Base-by-base conservation (phyloP, 163 green algal genomes). In the Trebouxia gelatinosa region DNA sequence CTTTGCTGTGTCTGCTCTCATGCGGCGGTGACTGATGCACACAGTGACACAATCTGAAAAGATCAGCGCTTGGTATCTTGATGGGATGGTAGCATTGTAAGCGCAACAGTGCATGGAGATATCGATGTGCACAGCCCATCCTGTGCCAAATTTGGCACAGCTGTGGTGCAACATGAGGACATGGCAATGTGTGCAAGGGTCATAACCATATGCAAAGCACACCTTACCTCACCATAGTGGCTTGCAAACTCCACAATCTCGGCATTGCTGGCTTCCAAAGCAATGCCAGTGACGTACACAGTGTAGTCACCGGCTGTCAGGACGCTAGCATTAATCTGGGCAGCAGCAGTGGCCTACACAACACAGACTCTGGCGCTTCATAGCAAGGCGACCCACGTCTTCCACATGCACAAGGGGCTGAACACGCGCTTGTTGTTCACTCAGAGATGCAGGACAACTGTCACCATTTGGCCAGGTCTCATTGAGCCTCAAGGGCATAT, bases 211-310 rank as follows among this genome's bases (percentile, higher is more conserved):
- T n/a, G n/a, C n/a, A n/a, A n/a, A n/a, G n/a, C n/a, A n/a, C n/a
- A n/a, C n/a, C n/a, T n/a, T n/a, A 78, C 71, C 71, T 78, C 71
- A 26, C 83, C 83, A 51, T 87, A 88, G 57, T 88, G 83, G 50
- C 65, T 70, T 51, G 77, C 87, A 79, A 78, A 88, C 37, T 83
- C 32, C n/a, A n/a, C 37, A 39, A 88, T 50, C 28, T 76, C 37
- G 31, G 29, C 34, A 39, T 65, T 51, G 31, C 38, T 59, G 70
- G 34, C 26, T 0, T 43, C n/a, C 3, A 5, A 5, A 51, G 65
- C 48, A 0, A 87, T 57, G 7, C 76, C 82, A 5, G 57, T 59
- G 2, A 87, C 76, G 17, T 67, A 65, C 6, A 85, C 83, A 0
- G 82, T 70, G 70, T 82, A 87, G 65, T 88, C 83, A 7, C 74